Conservation (phyloP, 2,329 filamentous ascomycete species). For the Aspergillus tamarii region DNA sequence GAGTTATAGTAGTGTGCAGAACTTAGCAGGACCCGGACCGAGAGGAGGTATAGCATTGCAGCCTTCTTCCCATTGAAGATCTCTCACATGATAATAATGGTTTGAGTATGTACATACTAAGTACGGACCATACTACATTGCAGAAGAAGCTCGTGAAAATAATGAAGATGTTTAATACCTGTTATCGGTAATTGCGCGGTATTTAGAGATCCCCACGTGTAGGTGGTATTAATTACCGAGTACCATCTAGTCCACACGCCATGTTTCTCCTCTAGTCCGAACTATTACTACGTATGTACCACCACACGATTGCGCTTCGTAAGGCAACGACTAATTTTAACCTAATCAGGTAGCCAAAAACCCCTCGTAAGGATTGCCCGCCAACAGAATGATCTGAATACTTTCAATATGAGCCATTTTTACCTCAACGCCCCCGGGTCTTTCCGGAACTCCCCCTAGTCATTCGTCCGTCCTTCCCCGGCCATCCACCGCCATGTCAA, state of each 20-base stretch:
- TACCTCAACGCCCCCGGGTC: neutral
- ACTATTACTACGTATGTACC: neutral
- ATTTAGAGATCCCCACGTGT: neutral
- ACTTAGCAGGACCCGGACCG: neutral
- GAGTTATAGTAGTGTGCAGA: no score
- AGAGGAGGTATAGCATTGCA: neutral
- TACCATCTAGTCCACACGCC: neutral
- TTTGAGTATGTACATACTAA: no score
- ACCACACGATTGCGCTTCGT: neutral
- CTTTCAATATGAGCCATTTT: constrained; percentile 5
- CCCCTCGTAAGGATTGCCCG: neutral
- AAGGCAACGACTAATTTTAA: constrained; percentile 1
- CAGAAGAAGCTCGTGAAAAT: constrained; percentile 3
- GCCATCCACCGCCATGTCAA: neutral
- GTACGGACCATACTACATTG: no score
- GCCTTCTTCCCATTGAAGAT: neutral
- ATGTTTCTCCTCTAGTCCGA: constrained; percentile 3
- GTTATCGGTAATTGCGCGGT: neutral
- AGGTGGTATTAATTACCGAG: neutral
- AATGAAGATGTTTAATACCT: neutral
- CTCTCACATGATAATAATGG: neutral
- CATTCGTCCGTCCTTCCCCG: neutral
- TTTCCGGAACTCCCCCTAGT: neutral
- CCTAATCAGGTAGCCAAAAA: neutral
- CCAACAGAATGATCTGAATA: neutral